Conservation (phyloP, 257 asterid genomes). For the Primulina tabacum region DNA sequence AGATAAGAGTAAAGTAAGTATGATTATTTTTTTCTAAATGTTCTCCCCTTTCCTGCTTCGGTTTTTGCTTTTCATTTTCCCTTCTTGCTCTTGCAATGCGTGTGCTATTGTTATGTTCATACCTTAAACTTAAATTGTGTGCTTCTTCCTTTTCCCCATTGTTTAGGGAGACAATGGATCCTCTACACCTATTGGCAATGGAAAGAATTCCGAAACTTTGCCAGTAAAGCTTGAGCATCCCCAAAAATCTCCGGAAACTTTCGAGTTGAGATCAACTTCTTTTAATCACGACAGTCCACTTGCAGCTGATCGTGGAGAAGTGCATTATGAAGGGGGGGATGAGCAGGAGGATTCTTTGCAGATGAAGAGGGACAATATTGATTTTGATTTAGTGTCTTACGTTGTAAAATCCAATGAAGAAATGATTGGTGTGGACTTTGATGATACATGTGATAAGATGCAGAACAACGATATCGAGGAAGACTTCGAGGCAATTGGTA, state of each 20-base stretch:
- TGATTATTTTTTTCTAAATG: neutral
- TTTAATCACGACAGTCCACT: conserved; percentile 50
- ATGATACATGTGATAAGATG: conserved; percentile 20
- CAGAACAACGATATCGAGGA: conserved; percentile 25
- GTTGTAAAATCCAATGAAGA: conserved; percentile 28
- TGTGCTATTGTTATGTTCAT: neutral
- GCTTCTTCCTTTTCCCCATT: neutral
- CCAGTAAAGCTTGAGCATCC: conserved; percentile 38
- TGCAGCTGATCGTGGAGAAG: conserved; percentile 41
- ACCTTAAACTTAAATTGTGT: too few species aligned
- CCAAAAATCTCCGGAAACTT: conserved; percentile 31
- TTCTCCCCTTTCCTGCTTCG: too few species aligned
- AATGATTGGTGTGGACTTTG: conserved; percentile 18
- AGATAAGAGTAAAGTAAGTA: conserved; percentile 28
- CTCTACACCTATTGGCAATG: conserved; percentile 19
- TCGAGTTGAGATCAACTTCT: conserved; percentile 42
- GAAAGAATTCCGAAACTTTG: conserved; percentile 27
- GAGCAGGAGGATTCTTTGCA: conserved; percentile 48
- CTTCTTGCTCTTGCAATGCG: neutral
- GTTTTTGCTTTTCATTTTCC: neutral
- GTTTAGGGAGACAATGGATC: conserved; percentile 34
- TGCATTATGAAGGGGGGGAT: conserved; percentile 57
- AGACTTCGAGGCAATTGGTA: conserved; percentile 28
- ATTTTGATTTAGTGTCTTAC: conserved; percentile 40
- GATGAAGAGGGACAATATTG: conserved; percentile 41